phyloP scores from a whole-genome alignment of 2,329 filamentous ascomycete species.

The Alternaria brassicae region DNA sequence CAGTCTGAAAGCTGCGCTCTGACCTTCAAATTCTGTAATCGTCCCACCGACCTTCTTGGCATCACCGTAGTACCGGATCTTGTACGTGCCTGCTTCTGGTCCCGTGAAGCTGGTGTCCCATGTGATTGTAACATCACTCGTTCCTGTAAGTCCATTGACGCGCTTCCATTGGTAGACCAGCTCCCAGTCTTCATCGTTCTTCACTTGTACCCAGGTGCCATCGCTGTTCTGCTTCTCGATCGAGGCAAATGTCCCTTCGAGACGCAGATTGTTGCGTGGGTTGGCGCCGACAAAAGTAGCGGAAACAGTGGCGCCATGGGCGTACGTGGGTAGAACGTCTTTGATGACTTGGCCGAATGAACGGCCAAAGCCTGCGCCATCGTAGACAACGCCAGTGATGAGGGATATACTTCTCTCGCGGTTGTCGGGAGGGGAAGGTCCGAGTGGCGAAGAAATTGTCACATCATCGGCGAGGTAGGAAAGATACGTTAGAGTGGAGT shows the following conservation, averaged over 20 bases:
- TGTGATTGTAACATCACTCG: conserved; percentile 77
- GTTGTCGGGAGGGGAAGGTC: conserved; percentile 78
- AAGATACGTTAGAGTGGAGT: conserved; percentile 77
- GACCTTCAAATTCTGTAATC: conserved; percentile 66
- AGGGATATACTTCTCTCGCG: conserved; percentile 77
- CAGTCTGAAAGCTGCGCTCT: conserved; percentile 34
- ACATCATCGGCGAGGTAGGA: conserved; percentile 64
- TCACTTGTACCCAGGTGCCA: conserved; percentile 68
- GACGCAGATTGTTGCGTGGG: conserved; percentile 83
- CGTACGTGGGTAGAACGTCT: conserved; percentile 63
- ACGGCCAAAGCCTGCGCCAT: conserved; percentile 70
- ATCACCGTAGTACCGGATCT: conserved; percentile 85
- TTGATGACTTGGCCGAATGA: conserved; percentile 72
- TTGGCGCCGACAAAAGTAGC: conserved; percentile 85
- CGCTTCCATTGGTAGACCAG: conserved; percentile 82
- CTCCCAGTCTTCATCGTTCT: conserved; percentile 82
- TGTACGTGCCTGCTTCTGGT: conserved; percentile 69
- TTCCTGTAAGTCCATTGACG: conserved; percentile 71
- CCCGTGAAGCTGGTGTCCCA: conserved; percentile 73
- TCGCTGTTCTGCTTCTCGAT: conserved; percentile 68
- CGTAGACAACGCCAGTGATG: conserved; percentile 79
- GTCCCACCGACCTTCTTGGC: conserved; percentile 69
- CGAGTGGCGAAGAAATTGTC: conserved; percentile 52
- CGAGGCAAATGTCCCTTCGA: conserved; percentile 78
- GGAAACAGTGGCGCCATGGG: conserved; percentile 66